A percentile compares a stretch with the other conserved stretches of the same genome.
These are phyloP conservation scores for Pseudogymnoascus sp. DNA, from an alignment of 2,329 filamentous ascomycete genomes.

Conservation along the genomic window DNA sequence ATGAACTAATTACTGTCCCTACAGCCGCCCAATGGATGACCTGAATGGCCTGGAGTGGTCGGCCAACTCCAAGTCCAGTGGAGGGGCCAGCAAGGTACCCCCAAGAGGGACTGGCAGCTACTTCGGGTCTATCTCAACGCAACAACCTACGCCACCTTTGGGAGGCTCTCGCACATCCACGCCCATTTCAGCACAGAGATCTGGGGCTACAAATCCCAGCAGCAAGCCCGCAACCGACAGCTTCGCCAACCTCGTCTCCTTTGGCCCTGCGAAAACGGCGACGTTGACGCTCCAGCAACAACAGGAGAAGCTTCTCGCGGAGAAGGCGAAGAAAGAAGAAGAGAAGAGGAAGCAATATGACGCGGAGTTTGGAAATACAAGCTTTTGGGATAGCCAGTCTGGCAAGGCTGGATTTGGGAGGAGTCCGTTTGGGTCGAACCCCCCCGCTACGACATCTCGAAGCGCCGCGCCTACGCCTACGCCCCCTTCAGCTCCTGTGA, in stretches of 20 bases:
- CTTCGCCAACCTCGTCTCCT: slow-evolving; percentile 68
- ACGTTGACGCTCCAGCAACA: slow-evolving; percentile 74
- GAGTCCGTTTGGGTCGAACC: slow-evolving; percentile 10
- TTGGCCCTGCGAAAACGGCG: slow-evolving; percentile 40
- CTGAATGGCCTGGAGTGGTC: slow-evolving; percentile 55
- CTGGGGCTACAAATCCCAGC: slow-evolving; percentile 29
- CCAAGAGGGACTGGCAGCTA: slow-evolving; percentile 35
- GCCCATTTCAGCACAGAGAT: slow-evolving; percentile 41
- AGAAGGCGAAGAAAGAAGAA: slow-evolving; percentile 65
- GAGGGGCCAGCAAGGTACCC: slow-evolving; percentile 34
- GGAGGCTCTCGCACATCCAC: slow-evolving; percentile 48
- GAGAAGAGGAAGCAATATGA: slow-evolving; percentile 65
- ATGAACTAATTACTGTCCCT: slow-evolving; percentile 5
- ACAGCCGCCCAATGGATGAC: slow-evolving; percentile 45
- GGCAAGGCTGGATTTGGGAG: slow-evolving; percentile 30
- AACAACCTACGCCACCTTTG: slow-evolving; percentile 42
- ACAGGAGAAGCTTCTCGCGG: slow-evolving; percentile 56
- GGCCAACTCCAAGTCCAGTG: slow-evolving; percentile 27
- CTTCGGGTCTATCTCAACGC: slow-evolving; percentile 33
- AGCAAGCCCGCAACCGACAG: slow-evolving; percentile 50
- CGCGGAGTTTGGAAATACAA: slow-evolving; percentile 66
- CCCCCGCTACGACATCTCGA: slow-evolving; percentile 40
- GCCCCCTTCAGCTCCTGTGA: slow-evolving; percentile 20
- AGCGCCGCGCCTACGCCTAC: slow-evolving; percentile 35
- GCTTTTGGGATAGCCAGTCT: slow-evolving; percentile 69